Percentiles rank a stretch among this genome's conserved stretches.
phyloP scores from a whole-genome alignment of 257 asterid genomes.

The Scutellaria minor region DNA sequence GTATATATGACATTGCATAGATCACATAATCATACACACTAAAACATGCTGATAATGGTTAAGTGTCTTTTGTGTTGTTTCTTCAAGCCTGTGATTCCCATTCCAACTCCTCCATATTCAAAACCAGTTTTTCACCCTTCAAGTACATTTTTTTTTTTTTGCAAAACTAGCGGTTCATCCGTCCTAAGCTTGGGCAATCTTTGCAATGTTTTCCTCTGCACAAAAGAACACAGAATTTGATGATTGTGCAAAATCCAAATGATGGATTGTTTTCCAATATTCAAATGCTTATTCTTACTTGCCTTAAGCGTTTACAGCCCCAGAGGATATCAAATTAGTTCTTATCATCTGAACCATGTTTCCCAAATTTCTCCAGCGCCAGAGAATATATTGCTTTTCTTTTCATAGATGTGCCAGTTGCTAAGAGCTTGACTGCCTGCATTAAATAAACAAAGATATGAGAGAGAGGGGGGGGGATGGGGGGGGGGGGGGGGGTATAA shows the following conservation, averaged over 20 bases:
- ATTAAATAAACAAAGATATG: constrained; percentile 29
- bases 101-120: not conserved
- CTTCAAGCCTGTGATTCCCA: not conserved
- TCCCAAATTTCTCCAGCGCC: constrained; percentile 79
- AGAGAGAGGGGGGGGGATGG: not conserved
- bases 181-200: not conserved
- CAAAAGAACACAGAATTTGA: not conserved
- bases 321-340: constrained; percentile 24
- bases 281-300: not conserved
- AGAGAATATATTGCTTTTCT: constrained; percentile 57
- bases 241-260: not conserved
- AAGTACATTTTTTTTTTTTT: too few species aligned
- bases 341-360: constrained; percentile 48
- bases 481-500: not conserved
- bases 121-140: not conserved
- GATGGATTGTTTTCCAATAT: not conserved
- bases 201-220: not conserved
- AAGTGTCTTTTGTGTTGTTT: not conserved
- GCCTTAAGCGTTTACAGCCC: not conserved
- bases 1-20: too few species aligned
- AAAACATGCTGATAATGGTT: too few species aligned
- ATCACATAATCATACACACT: too few species aligned
- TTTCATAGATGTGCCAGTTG: constrained; percentile 74
- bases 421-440: constrained; percentile 96
- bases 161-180: not conserved